These are phyloP conservation scores for Dendrocalamus sinicus DNA, from an alignment of 176 grass and related monocot species.

Conservation along the genomic window DNA sequence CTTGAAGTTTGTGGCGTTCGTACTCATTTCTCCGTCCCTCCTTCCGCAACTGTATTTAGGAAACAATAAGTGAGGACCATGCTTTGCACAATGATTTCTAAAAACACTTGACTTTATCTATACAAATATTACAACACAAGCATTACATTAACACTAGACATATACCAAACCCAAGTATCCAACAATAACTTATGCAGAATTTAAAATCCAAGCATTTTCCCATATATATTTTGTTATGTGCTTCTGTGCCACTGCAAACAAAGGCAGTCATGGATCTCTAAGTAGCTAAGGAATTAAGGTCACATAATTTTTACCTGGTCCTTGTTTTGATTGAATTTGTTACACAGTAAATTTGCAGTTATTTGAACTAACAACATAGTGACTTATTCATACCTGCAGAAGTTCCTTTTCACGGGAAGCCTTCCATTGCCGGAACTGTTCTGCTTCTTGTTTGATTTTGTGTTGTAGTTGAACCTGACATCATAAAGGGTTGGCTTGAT, in stretches of 20 bases:
- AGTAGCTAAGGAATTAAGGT: not conserved
- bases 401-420: conserved; percentile 98
- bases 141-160: conserved; percentile 8
- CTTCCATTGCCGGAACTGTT: conserved; percentile 95
- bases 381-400: conserved; percentile 63
- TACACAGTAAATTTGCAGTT: conserved; percentile 21
- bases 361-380: not conserved
- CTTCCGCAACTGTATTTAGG: conserved; percentile 69
- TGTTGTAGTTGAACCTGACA: conserved; percentile 90
- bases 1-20: conserved; percentile 96
- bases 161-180: not conserved
- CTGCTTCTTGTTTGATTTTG: conserved; percentile 99
- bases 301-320: conserved; percentile 2
- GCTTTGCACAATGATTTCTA: conserved; percentile 15
- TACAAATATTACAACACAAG: conserved; percentile 31
- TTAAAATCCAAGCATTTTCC: conserved; percentile 21
- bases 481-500: conserved; percentile 27
- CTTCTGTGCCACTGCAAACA: conserved; percentile 1
- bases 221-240: conserved; percentile 18
- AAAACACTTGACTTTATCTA: conserved; percentile 1
- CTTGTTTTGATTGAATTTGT: conserved; percentile 22
- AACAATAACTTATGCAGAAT: not conserved
- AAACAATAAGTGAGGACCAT: conserved; percentile 33
- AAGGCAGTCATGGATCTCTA: not conserved
- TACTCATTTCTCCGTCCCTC: conserved; percentile 98